Percentiles rank a stretch among this genome's conserved stretches.
These are phyloP conservation scores for Colletotrichum neosansevieriae DNA, from an alignment of 2,329 filamentous ascomycete species.

Conservation along the genomic window DNA sequence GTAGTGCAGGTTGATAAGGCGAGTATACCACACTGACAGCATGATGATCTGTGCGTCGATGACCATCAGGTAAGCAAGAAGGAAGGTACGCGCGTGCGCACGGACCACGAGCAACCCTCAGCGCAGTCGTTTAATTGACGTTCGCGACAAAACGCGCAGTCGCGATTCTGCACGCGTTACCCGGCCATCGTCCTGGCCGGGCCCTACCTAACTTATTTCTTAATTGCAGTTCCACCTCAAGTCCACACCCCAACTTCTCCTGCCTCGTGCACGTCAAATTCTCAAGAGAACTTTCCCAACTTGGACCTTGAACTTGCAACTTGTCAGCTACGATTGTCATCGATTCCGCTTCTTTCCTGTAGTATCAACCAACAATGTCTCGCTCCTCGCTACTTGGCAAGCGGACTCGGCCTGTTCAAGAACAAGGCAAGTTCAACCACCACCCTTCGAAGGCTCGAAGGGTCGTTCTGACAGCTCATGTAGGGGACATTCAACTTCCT, in stretches of 20 bases:
- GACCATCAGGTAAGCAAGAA: conserved; percentile 8
- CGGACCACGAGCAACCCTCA: not conserved
- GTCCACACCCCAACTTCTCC: conserved; percentile 6
- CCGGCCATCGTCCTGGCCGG: conserved; percentile 34
- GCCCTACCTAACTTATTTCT: conserved; percentile 39
- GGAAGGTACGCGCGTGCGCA: not conserved
- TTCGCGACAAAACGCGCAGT: conserved; percentile 29
- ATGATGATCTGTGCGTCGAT: not conserved
- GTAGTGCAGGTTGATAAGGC: conserved; percentile 21
- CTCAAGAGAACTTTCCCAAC: not conserved
- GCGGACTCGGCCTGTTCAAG: conserved; percentile 41
- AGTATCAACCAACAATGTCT: conserved; percentile 40
- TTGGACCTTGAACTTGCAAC: not conserved
- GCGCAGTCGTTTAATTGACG: conserved; percentile 24
- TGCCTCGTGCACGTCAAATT: conserved; percentile 3
- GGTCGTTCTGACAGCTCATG: conserved; percentile 19
- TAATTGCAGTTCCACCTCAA: conserved; percentile 30
- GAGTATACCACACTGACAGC: not conserved
- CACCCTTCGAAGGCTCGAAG: not conserved
- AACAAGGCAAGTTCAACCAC: conserved; percentile 40
- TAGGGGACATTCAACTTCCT: conserved; percentile 47
- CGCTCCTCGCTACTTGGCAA: conserved; percentile 44
- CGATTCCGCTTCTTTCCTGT: conserved; percentile 4
- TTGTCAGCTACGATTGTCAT: conserved; percentile 18
- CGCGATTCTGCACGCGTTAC: conserved; percentile 35